Base-by-base conservation (phyloP, 2,329 filamentous ascomycete species). In the Xylariaceae sp. region DNA sequence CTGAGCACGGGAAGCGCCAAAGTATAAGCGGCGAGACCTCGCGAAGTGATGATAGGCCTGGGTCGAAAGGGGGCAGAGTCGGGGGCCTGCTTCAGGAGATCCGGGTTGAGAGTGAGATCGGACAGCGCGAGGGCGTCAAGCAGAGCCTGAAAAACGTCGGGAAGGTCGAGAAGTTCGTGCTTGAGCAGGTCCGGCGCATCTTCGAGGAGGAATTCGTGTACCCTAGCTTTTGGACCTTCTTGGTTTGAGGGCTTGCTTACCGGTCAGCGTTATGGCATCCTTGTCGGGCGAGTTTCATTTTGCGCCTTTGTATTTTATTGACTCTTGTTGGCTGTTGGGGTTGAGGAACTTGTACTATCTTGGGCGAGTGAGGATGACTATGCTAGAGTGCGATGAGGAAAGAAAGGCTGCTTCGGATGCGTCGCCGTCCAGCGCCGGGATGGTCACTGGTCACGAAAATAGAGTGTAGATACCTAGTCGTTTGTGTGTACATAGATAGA, bases 121-220 rank as follows among this genome's bases (percentile, higher is more conserved):
- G 94, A 6, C 87, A 94, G 69, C 85, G 91, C 61, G 91, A 95
- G 65, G 86, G 88, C 56, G 89, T 90, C 22, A 96, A 94, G 74
- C 92, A 96, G 74, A 94, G 92, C 44, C 75, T 99, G 56, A 97
- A 96, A 78, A 99, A 99, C 70, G 92, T 99, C 47, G 92, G 94
- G 55, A 99, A 99, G 77, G 94, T 99, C 54, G 94, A 99, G 75
- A 88, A 90, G 65, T 99, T 99, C 70, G 90, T 99, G 53, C 78
- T 99, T 55, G 92, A 97, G 70, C 92, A 97, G 72, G 94, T 99
- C 58, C 85, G 92, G 68, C 83, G 91, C 67, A 97, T 99, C 64
- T 97, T 99, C 67, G 94, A 99, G 72, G 94, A 97, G 68, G 94
- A 99, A 71, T 94, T 97, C 74, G 92, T 97, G 58, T 97, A 95